Percentiles rank a stretch among this genome's conserved stretches.
These are phyloP conservation scores for Talaromyces sp. DNA, from an alignment of 2,329 filamentous ascomycete genomes.

Conservation along the genomic window DNA sequence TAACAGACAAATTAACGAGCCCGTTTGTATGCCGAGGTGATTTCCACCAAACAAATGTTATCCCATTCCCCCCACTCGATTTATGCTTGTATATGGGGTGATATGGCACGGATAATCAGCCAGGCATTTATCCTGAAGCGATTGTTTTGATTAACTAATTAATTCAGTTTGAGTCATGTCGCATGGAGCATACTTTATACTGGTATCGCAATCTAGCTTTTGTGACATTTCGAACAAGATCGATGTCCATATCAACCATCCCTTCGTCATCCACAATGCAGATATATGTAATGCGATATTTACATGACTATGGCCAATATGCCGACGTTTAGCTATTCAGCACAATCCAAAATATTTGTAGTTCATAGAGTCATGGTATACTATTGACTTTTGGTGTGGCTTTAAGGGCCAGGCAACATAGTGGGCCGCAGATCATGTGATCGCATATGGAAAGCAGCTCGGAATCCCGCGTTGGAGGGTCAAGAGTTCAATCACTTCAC, in stretches of 20 bases:
- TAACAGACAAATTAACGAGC: not conserved
- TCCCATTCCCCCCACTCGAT: not conserved
- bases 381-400: not conserved
- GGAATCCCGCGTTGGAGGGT: not conserved
- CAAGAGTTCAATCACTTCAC: not conserved
- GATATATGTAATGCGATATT: not conserved
- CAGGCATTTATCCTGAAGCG: no score
- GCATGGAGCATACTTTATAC: not conserved
- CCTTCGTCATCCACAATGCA: not conserved
- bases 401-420: not conserved
- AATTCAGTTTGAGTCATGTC: not conserved
- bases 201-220: not conserved
- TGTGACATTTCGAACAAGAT: not conserved
- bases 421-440: constrained; percentile 7
- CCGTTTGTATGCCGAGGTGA: not conserved
- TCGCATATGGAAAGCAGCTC: not conserved
- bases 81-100: not conserved
- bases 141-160: not conserved
- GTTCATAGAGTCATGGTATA: not conserved
- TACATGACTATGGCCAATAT: not conserved
- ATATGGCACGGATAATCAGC: no score
- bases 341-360: not conserved
- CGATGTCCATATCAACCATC: not conserved
- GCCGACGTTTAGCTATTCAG: not conserved
- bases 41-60: not conserved